Evolutionary conservation across 306 rosid species (phyloP).

Genomic region (Trifolium subterraneum): DNA sequence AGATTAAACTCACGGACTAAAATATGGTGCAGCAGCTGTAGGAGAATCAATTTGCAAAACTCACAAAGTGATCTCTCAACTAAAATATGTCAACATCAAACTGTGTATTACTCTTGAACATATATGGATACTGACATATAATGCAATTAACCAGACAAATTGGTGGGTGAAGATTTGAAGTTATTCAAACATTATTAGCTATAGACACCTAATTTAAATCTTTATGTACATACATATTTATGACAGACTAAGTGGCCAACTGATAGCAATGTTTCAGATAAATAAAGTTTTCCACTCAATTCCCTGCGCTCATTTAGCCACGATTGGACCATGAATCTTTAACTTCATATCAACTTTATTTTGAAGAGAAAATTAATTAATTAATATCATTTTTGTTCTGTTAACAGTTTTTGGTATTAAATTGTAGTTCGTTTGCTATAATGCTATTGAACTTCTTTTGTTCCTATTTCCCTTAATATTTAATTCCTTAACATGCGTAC

Average conservation of each 20-base stretch:
- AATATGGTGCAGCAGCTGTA: neutral
- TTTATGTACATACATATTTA: neutral
- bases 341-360: conserved; percentile 16
- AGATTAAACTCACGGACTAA: too few relatives aligned
- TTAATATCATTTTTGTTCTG: neutral
- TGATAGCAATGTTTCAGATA: conserved; percentile 37
- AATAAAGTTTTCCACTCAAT: conserved; percentile 37
- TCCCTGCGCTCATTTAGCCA: conserved; percentile 40
- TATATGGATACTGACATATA: conserved; percentile 22
- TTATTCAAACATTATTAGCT: conserved; percentile 34
- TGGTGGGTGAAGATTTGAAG: conserved; percentile 36
- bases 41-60: conserved; percentile 1
- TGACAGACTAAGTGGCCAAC: conserved; percentile 41
- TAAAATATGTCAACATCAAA: neutral
- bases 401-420: neutral
- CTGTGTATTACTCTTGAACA: conserved; percentile 16
- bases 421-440: neutral
- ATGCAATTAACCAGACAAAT: conserved; percentile 36
- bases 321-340: conserved; percentile 13
- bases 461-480: neutral
- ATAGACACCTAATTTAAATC: conserved; percentile 27
- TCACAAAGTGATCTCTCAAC: neutral
- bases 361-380: neutral
- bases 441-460: neutral
- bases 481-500: neutral